Evolutionary conservation across 495 filamentous ascomycete genomes (phyloP).

Genomic region (Tricharina praecox): DNA sequence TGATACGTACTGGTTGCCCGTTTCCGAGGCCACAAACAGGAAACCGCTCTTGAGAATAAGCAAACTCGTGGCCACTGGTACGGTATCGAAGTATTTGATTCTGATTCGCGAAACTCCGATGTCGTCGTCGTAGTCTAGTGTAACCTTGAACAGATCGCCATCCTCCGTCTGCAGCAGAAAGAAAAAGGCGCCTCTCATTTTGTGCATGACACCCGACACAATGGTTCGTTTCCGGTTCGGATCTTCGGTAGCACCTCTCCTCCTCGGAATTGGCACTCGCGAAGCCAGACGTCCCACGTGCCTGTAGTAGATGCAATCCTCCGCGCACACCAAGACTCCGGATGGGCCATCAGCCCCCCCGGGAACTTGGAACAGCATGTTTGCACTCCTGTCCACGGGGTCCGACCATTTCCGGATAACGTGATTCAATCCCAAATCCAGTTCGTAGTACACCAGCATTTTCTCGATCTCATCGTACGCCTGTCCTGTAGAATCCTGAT

Average conservation of each 20-base stretch:
- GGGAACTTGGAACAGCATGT: constrained; percentile 85
- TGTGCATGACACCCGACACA: constrained; percentile 85
- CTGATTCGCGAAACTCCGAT: constrained; percentile 63
- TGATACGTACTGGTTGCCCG: constrained; percentile 50
- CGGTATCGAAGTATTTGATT: constrained; percentile 96
- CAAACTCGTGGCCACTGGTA: constrained; percentile 68
- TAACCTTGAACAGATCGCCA: constrained; percentile 94
- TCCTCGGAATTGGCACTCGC: constrained; percentile 73
- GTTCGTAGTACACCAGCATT: constrained; percentile 85
- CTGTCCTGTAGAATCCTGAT: constrained; percentile 76
- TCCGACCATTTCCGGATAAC: constrained; percentile 93
- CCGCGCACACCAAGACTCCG: constrained; percentile 84
- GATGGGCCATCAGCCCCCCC: constrained; percentile 86
- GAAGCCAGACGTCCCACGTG: constrained; percentile 84
- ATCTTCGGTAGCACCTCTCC: constrained; percentile 75
- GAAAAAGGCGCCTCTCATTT: constrained; percentile 93
- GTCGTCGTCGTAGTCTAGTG: constrained; percentile 77
- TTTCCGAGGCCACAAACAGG: constrained; percentile 80
- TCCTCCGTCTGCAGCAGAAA: constrained; percentile 91
- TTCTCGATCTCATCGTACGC: constrained; percentile 73
- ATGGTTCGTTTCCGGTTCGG: constrained; percentile 76
- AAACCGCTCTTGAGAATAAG: constrained; percentile 93
- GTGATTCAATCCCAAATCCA: constrained; percentile 91
- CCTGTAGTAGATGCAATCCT: constrained; percentile 86
- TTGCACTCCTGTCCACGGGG: constrained; percentile 74